Conservation (phyloP, 1,284 basidiomycete genomes). For the Hemileia vastatrix region DNA sequence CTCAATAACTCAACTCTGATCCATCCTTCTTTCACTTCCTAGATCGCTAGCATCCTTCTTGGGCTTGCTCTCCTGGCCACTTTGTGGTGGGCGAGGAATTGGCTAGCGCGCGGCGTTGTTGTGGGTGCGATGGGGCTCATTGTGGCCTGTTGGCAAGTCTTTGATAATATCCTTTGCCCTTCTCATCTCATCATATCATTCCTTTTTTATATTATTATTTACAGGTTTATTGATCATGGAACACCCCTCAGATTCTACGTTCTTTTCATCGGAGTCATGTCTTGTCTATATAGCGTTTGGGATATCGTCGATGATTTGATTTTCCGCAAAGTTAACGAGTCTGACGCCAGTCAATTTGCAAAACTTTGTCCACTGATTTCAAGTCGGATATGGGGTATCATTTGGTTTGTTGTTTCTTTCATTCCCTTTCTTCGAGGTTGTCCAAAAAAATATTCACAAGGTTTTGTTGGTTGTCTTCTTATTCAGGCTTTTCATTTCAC, state of each 20-base stretch:
- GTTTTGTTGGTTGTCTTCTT: constrained; percentile 45
- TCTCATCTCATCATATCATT: neutral
- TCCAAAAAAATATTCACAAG: neutral
- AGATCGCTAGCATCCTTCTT: constrained; percentile 21
- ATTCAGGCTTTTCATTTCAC: constrained; percentile 74
- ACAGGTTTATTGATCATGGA: constrained; percentile 30
- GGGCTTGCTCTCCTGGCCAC: constrained; percentile 12
- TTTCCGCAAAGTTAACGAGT: constrained; percentile 76
- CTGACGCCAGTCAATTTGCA: constrained; percentile 83
- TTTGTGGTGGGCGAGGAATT: constrained; percentile 21
- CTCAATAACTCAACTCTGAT: constrained; percentile 51
- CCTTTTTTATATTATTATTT: neutral
- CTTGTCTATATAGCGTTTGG: constrained; percentile 63
- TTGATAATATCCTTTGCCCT: too few relatives aligned
- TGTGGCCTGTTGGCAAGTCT: constrained; percentile 8
- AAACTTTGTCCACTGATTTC: constrained; percentile 60
- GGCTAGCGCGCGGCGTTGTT: constrained; percentile 11
- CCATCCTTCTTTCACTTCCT: constrained; percentile 31
- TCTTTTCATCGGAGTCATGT: constrained; percentile 92
- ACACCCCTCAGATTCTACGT: constrained; percentile 53
- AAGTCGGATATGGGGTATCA: constrained; percentile 47
- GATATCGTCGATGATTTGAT: constrained; percentile 67
- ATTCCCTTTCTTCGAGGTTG: constrained; percentile 3
- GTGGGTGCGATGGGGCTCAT: constrained; percentile 15
- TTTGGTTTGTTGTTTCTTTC: constrained; percentile 45